Base-by-base conservation (phyloP, 345 rosid genomes). In the Isatis tinctoria region DNA sequence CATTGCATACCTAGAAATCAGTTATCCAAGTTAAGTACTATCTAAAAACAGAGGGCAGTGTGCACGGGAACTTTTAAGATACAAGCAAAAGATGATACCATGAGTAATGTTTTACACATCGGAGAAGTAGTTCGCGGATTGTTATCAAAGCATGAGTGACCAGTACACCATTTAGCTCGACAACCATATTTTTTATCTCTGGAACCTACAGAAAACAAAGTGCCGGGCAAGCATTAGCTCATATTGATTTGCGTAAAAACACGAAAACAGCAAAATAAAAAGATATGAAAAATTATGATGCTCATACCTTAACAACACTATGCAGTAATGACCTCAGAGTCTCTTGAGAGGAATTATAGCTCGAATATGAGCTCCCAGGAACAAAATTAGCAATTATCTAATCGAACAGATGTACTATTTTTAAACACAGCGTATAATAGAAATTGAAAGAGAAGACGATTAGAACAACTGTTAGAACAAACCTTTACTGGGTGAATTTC, bases 401-500 rank as follows among this genome's bases (percentile, higher is more conserved):
- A 67, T 68, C 26, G 20, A 71, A 80, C 62, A 72, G 45, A 64
- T 6, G 53, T 76, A 48, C 67, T 65, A 65, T 57, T 68, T 24
- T 47, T 41, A 74, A 61, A 32, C 44, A 65, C 51, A 60, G 52
- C 44, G 44, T 16, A 47, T 12, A 59, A 53, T 53, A 57, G 65
- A 44, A 69, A 68, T 6, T 60, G 74, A 20, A 8, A 16, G 60
- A 36, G 13, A 47, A 72, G 10, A 17, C 67, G 51, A 69, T 4
- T 35, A 48, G 75, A 69, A 37, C 37, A 61, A 33, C 35, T 36
- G 37, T 70, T 77, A 53, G 63, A 35, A 57, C 78, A 62, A 79
- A 91, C 98, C 98, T 89, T 94, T 72, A 94, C 76, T 8, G 98
- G 98, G 72, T 91, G 98, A 78, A 91, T 85, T 85, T 91, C 98